Conservation (phyloP, 202 grass and related monocot species). For the Setaria italica region DNA sequence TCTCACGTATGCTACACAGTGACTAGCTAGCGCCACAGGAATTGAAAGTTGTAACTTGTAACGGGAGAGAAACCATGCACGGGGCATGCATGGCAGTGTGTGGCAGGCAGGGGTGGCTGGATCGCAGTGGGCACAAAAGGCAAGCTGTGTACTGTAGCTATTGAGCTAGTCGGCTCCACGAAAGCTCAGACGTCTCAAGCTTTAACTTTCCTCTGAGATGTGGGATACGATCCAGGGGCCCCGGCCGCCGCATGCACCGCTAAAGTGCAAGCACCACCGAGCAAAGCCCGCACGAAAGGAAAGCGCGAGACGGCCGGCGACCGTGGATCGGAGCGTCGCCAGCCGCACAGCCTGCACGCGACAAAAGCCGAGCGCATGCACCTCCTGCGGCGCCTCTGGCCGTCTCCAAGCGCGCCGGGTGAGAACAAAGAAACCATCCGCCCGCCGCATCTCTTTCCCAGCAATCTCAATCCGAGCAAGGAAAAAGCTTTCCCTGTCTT, state of each 20-base stretch:
- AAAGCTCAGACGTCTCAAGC: too few species aligned
- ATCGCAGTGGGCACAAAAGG: conserved; percentile 1
- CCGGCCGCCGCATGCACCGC: too few species aligned
- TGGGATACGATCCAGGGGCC: too few species aligned
- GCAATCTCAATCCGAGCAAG: neutral
- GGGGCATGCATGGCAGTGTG: too few species aligned
- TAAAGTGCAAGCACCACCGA: too few species aligned
- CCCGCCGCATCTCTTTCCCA: neutral
- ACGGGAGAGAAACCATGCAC: neutral
- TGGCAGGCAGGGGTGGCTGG: neutral
- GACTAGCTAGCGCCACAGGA: neutral
- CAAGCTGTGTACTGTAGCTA: neutral
- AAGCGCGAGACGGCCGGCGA: neutral
- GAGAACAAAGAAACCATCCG: conserved; percentile 17
- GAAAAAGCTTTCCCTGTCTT: conserved; percentile 1
- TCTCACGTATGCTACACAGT: neutral
- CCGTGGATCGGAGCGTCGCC: neutral
- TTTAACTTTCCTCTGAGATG: too few species aligned
- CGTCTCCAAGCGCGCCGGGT: neutral
- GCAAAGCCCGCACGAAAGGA: neutral
- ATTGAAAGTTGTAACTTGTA: neutral
- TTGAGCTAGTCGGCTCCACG: neutral
- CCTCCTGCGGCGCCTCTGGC: neutral
- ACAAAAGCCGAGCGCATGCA: conserved; percentile 45
- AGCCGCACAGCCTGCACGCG: neutral